Conservation (phyloP, 2,329 filamentous ascomycete species). For the Pseudodiploospora longispora region DNA sequence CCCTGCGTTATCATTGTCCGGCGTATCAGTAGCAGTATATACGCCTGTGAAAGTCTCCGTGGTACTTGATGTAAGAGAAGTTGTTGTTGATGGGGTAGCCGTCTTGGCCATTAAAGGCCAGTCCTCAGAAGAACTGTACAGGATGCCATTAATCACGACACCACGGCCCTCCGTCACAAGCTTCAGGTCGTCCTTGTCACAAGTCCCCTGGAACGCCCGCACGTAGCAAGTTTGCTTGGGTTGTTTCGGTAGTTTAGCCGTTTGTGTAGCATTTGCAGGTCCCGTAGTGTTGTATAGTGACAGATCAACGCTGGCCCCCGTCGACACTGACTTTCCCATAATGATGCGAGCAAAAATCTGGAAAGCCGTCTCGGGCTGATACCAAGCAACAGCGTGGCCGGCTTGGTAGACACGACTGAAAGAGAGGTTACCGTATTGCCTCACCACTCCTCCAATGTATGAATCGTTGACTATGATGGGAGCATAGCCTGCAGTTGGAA, state of each 20-base stretch:
- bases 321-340: conserved; percentile 45
- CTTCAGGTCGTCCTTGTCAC: conserved; percentile 27
- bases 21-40: no score
- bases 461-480: conserved; percentile 60
- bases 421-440: conserved; percentile 68
- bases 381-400: conserved; percentile 54
- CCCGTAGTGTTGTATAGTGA: conserved; percentile 49
- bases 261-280: conserved; percentile 46
- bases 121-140: conserved; percentile 25
- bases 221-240: conserved; percentile 53
- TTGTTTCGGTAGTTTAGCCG: conserved; percentile 40
- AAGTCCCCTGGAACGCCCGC: conserved; percentile 42
- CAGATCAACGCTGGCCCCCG: conserved; percentile 44
- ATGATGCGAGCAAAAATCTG: conserved; percentile 55
- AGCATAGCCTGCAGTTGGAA: conserved; percentile 61
- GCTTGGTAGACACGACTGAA: conserved; percentile 61
- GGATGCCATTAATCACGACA: conserved; percentile 51
- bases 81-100: no score
- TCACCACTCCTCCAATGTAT: conserved; percentile 63
- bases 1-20: no score
- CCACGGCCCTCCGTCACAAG: conserved; percentile 41
- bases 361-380: conserved; percentile 53
- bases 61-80: no score
- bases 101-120: no score
- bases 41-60: no score